Evolutionary conservation across 257 asterid genomes (phyloP).

Genomic region (Primulina huaijiensis): DNA sequence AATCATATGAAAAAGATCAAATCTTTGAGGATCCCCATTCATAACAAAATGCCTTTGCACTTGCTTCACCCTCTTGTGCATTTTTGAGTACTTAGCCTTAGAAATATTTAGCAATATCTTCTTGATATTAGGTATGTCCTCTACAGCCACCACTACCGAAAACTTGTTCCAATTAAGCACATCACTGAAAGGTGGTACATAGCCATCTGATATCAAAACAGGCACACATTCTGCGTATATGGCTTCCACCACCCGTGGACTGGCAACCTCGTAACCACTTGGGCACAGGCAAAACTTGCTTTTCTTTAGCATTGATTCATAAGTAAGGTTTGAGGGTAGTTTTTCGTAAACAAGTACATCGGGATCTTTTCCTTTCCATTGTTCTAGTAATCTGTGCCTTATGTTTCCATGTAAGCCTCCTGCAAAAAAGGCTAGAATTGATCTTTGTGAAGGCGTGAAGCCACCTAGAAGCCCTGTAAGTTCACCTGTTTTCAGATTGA

Average conservation of each 20-base stretch:
- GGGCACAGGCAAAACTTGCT: conserved; percentile 45
- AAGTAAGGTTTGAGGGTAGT: conserved; percentile 25
- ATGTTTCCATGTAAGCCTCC: conserved; percentile 52
- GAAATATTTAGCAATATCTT: conserved; percentile 23
- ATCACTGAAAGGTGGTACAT: conserved; percentile 38
- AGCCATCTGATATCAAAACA: conserved; percentile 32
- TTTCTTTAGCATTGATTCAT: conserved; percentile 31
- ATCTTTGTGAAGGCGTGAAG: conserved; percentile 40
- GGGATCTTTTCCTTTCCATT: conserved; percentile 43
- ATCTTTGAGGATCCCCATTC: conserved; percentile 39
- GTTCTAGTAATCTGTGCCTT: conserved; percentile 36
- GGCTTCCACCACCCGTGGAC: conserved; percentile 45
- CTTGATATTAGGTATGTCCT: conserved; percentile 34
- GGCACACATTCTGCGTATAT: conserved; percentile 43
- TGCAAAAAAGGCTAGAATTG: conserved; percentile 49
- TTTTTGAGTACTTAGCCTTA: conserved; percentile 25
- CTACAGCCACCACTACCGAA: conserved; percentile 27
- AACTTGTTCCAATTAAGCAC: conserved; percentile 40
- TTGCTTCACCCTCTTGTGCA: conserved; percentile 32
- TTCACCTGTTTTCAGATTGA: conserved; percentile 43
- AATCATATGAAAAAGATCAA: conserved; percentile 50
- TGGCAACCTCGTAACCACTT: conserved; percentile 48
- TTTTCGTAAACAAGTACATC: conserved; percentile 30
- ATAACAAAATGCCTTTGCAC: conserved; percentile 43
- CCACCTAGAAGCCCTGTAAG: conserved; percentile 40